Evolutionary conservation across 306 rosid genomes (phyloP).

Genomic region (Fagus sylvatica): DNA sequence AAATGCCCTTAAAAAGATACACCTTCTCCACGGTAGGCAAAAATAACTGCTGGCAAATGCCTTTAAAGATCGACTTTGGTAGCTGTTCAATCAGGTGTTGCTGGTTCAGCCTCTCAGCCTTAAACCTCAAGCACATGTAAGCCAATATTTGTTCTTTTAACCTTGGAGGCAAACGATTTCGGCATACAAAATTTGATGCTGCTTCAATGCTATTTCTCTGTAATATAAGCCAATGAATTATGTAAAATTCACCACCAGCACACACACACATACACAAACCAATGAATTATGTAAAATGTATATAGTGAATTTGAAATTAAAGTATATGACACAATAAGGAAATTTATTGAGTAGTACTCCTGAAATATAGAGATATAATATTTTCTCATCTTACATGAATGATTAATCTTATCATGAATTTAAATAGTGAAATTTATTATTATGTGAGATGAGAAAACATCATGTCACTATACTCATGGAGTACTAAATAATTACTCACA

Average conservation of each 20-base stretch:
- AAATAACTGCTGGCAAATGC: constrained; percentile 77
- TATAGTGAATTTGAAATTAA: too few relatives aligned
- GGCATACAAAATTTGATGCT: constrained; percentile 78
- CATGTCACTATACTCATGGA: too few relatives aligned
- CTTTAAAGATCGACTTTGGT: constrained; percentile 76
- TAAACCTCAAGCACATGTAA: constrained; percentile 90
- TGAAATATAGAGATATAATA: too few relatives aligned
- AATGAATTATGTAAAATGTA: not conserved
- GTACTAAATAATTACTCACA: too few relatives aligned
- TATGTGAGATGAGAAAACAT: too few relatives aligned
- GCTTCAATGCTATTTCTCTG: constrained; percentile 87
- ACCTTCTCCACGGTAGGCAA: constrained; percentile 59
- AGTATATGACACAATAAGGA: too few relatives aligned
- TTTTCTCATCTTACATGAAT: too few relatives aligned
- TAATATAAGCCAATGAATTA: constrained; percentile 11
- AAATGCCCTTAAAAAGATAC: constrained; percentile 76
- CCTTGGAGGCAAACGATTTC: constrained; percentile 71
- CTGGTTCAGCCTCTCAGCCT: constrained; percentile 88
- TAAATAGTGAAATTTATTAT: too few relatives aligned
- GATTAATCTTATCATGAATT: too few relatives aligned
- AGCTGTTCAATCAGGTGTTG: constrained; percentile 77
- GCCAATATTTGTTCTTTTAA: constrained; percentile 74
- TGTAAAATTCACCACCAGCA: constrained; percentile 11
- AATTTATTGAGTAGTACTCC: too few relatives aligned
- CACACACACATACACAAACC: not conserved